Evolutionary conservation across 1,284 basidiomycete genomes (phyloP).

Genomic region (Vanrija sp.): DNA sequence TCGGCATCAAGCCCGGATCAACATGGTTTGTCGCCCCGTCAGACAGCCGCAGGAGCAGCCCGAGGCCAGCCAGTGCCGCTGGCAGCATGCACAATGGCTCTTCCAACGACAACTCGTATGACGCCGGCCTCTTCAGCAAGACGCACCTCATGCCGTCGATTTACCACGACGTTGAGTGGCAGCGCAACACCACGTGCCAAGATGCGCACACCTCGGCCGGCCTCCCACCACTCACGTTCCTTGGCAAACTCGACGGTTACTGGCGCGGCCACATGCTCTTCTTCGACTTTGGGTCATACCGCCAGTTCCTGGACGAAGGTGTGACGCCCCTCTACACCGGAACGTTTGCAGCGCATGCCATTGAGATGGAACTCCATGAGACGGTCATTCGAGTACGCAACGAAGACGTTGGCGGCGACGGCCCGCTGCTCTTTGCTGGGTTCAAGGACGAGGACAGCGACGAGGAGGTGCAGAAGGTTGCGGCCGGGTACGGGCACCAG

Average conservation of each 20-base stretch:
- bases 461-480: constrained; percentile 28
- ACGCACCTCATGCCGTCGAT: constrained; percentile 37
- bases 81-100: too few relatives aligned
- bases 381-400: constrained; percentile 41
- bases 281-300: constrained; percentile 55
- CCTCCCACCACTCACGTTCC: constrained; percentile 47
- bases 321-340: constrained; percentile 48
- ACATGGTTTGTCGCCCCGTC: too few relatives aligned
- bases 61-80: too few relatives aligned
- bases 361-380: constrained; percentile 43
- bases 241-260: constrained; percentile 49
- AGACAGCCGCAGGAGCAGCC: too few relatives aligned
- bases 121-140: constrained; percentile 23
- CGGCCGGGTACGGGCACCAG: constrained; percentile 38
- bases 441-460: constrained; percentile 36
- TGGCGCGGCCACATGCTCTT: constrained; percentile 56
- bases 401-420: constrained; percentile 45
- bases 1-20: constrained; percentile 19
- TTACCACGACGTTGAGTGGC: constrained; percentile 49
- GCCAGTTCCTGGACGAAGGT: constrained; percentile 52
- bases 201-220: constrained; percentile 50
- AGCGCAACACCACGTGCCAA: constrained; percentile 48
- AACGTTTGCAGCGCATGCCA: constrained; percentile 41
- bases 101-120: not conserved
- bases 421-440: constrained; percentile 38